A percentile compares a stretch with the other conserved stretches of the same genome.
Conservation (phyloP, 2,329 filamentous ascomycete species). For the Microsporum audouinii region DNA sequence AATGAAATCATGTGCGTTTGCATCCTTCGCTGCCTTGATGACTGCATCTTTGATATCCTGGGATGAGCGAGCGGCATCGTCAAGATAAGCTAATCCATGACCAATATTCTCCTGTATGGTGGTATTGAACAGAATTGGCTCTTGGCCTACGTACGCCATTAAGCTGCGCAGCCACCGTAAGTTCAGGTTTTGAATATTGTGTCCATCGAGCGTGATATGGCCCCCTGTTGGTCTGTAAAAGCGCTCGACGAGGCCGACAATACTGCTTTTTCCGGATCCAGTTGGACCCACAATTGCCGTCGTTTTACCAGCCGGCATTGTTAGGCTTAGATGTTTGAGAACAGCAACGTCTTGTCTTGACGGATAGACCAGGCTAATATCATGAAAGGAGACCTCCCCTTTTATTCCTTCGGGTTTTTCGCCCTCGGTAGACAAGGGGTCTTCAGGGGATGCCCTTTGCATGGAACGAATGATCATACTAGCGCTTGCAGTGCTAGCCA, state of each 20-base stretch:
- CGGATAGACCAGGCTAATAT: conserved; percentile 43
- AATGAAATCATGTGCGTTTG: conserved; percentile 68
- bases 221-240: conserved; percentile 46
- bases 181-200: conserved; percentile 25
- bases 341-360: conserved; percentile 32
- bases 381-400: conserved; percentile 59
- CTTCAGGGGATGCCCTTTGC: conserved; percentile 63
- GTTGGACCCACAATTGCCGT: conserved; percentile 36
- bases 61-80: conserved; percentile 5
- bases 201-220: conserved; percentile 24
- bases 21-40: conserved; percentile 10
- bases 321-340: conserved; percentile 25
- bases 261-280: conserved; percentile 32
- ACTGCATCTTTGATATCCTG: conserved; percentile 13
- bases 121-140: conserved; percentile 15
- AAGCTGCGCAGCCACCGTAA: conserved; percentile 17
- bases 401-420: conserved; percentile 53
- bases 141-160: conserved; percentile 18
- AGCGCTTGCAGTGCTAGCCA: conserved; percentile 59
- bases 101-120: conserved; percentile 15
- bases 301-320: conserved; percentile 31
- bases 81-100: conserved; percentile 10
- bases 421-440: conserved; percentile 54
- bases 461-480: conserved; percentile 78
- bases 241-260: conserved; percentile 42